Evolutionary conservation across 2,329 filamentous ascomycete genomes (phyloP), one percentile per base, ranked within the genome.

Genomic region (Metarhizium rileyi): DNA sequence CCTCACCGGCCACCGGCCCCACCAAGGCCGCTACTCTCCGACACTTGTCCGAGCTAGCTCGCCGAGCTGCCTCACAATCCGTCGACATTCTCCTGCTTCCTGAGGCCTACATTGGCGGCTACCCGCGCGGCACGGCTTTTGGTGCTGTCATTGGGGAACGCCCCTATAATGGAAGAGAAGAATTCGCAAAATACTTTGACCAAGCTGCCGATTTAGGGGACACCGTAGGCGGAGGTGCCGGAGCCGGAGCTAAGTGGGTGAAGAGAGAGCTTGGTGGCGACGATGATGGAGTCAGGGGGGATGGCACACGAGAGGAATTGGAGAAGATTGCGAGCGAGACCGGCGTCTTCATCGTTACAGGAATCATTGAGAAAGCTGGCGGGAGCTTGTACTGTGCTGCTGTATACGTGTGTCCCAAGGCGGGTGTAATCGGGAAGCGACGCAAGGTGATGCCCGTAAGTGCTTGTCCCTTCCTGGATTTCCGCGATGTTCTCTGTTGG

Each of bases 71-170:
- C 3, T 58, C 64, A 1, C 61, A 69, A 50, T 57, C 61, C 3
- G 69, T 79, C 36, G 74, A 93, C 63, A 75, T 96, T 46, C 75
- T 96, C 26, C 80, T 96, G 47, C 90, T 96, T 53, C 91, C 91
- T 0, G 90, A 97, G 71, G 90, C 90, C 22, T 95, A 89, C 63
- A 76, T 96, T 2, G 91, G 91, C 44, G 91, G 90, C 1, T 96
- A 96, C 63, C 91, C 91, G 18, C 84, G 90, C 10, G 89, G 85
- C 18, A 84, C 83, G 54, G 72, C 73, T 46, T 95, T 95, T 60
- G 90, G 90, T 4, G 82, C 81, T 44, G 75, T 78, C 2, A 75
- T 95, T 5, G 90, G 90, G 4, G 73, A 76, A 16, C 82, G 90
- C 35, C 75, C 77, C 0, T 71, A 76, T 3, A 71, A 75, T 45